Evolutionary conservation across 1,139 yeast species (phyloP).

Genomic region (Taphrina communis): DNA sequence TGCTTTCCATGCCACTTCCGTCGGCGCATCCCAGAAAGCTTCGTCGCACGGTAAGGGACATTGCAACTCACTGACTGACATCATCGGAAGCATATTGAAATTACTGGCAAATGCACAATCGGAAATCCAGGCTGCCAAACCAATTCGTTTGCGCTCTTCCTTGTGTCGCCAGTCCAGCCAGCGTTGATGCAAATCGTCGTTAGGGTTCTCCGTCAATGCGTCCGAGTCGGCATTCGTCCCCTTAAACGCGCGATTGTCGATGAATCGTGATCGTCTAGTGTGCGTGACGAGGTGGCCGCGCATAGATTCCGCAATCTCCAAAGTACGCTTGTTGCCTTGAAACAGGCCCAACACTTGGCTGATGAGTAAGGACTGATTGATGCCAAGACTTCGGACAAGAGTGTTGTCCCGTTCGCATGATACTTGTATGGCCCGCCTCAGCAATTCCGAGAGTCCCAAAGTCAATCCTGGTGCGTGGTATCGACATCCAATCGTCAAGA

Average conservation of each 20-base stretch:
- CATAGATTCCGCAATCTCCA: slow-evolving; percentile 6
- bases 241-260: not conserved
- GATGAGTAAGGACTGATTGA: slow-evolving; percentile 7
- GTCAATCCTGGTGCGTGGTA: not conserved
- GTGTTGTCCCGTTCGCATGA: slow-evolving; percentile 2
- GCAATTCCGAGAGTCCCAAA: slow-evolving; percentile 2
- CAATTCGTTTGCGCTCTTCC: slow-evolving; percentile 9
- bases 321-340: slow-evolving; percentile 10
- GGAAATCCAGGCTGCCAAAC: slow-evolving; percentile 9
- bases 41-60: slow-evolving; percentile 11
- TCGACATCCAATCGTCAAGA: not conserved
- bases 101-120: slow-evolving; percentile 6
- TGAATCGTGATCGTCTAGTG: not conserved
- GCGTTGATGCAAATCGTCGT: not conserved
- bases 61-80: slow-evolving; percentile 5
- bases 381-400: slow-evolving; percentile 9
- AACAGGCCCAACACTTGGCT: not conserved
- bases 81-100: slow-evolving; percentile 2
- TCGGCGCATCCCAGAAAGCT: slow-evolving; percentile 8
- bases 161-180: slow-evolving; percentile 4
- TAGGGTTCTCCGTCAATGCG: too few relatives aligned
- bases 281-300: slow-evolving; percentile 7
- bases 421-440: not conserved
- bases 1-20: slow-evolving; percentile 5
- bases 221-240: not conserved